These are phyloP conservation scores for Fusarium sp. DNA, from an alignment of 2,329 filamentous ascomycete species.

Conservation along the genomic window DNA sequence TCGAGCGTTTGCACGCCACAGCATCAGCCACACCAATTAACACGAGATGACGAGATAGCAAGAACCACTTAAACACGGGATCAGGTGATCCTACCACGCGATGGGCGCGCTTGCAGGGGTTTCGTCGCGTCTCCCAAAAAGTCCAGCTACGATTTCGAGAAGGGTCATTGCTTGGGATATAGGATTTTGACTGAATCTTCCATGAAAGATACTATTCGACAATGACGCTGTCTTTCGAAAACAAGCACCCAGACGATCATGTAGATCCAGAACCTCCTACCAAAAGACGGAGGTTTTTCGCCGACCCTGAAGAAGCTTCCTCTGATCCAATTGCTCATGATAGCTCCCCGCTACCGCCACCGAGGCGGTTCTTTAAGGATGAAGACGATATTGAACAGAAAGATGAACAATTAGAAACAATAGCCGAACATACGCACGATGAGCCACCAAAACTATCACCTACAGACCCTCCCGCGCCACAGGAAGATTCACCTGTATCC, in stretches of 20 bases:
- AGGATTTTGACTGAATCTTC: not conserved
- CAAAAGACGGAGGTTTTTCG: slow-evolving; percentile 59
- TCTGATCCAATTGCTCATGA: slow-evolving; percentile 45
- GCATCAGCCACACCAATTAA: slow-evolving; percentile 33
- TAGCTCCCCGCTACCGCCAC: slow-evolving; percentile 42
- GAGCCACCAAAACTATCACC: slow-evolving; percentile 17
- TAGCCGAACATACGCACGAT: slow-evolving; percentile 35
- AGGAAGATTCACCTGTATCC: slow-evolving; percentile 48
- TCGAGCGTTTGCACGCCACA: slow-evolving; percentile 35
- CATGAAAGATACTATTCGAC: not conserved
- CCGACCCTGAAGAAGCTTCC: slow-evolving; percentile 50
- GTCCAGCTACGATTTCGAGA: slow-evolving; percentile 15
- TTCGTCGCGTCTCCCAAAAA: slow-evolving; percentile 55
- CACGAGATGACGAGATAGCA: not conserved
- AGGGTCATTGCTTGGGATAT: slow-evolving; percentile 7
- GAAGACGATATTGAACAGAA: slow-evolving; percentile 43
- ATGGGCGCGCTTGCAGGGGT: slow-evolving; percentile 49
- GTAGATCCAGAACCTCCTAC: slow-evolving; percentile 56
- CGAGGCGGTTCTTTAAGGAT: slow-evolving; percentile 47
- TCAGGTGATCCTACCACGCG: slow-evolving; percentile 59
- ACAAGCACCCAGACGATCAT: slow-evolving; percentile 56
- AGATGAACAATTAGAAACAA: slow-evolving; percentile 21
- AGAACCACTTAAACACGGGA: slow-evolving; percentile 44
- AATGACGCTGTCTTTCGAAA: slow-evolving; percentile 30
- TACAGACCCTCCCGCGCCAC: slow-evolving; percentile 16